These are phyloP conservation scores for Arxiozyma telluris DNA, from an alignment of 1,139 yeast species.

Conservation along the genomic window DNA sequence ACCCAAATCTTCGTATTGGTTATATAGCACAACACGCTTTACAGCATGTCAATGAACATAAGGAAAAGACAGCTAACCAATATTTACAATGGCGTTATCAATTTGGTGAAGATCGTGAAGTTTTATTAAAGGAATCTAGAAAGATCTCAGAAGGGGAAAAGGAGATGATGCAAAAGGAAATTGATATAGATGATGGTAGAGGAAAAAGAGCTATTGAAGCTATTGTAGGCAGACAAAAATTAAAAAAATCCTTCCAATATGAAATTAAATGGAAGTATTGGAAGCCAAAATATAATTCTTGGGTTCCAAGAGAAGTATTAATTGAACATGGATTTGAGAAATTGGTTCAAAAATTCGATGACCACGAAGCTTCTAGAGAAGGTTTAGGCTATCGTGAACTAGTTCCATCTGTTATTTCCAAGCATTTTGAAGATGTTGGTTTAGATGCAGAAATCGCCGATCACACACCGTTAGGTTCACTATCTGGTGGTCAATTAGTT, in stretches of 20 bases:
- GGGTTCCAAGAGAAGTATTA: constrained; percentile 80
- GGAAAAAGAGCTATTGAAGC: constrained; percentile 88
- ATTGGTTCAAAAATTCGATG: constrained; percentile 88
- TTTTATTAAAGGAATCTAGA: constrained; percentile 84
- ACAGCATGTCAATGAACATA: constrained; percentile 94
- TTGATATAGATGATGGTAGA: constrained; percentile 79
- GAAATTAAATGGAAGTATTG: constrained; percentile 91
- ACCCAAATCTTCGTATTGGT: constrained; percentile 95
- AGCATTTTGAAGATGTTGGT: constrained; percentile 96
- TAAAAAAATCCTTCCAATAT: constrained; percentile 93
- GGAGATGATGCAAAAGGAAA: constrained; percentile 66
- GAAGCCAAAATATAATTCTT: constrained; percentile 88
- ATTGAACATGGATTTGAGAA: constrained; percentile 78
- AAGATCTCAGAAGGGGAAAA: constrained; percentile 77
- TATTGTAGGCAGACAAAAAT: constrained; percentile 91
- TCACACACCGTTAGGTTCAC: constrained; percentile 92
- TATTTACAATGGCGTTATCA: constrained; percentile 97
- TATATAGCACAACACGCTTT: constrained; percentile 98
- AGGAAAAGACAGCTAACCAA: constrained; percentile 95
- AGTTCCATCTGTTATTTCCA: constrained; percentile 82
- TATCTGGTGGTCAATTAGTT: constrained; percentile 96
- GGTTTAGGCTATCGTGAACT: constrained; percentile 96
- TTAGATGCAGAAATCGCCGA: constrained; percentile 97
- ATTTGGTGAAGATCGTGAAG: constrained; percentile 97
- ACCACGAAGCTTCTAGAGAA: constrained; percentile 96